These are phyloP conservation scores for Blastosporella zonata DNA, from an alignment of 1,284 basidiomycete species.

Conservation along the genomic window DNA sequence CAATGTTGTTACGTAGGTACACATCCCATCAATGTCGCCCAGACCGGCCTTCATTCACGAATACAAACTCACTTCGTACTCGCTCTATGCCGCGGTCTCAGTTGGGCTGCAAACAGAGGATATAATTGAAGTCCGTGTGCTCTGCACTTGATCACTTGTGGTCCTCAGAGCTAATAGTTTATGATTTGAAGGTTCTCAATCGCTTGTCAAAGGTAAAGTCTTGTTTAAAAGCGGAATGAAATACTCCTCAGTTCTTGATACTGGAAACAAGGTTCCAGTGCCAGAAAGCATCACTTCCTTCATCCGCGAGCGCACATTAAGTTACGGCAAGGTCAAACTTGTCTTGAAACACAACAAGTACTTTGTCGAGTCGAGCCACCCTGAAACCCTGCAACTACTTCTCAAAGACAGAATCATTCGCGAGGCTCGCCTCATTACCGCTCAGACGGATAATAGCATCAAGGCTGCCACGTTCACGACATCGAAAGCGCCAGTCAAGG, in stretches of 20 bases:
- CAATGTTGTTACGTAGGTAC: slow-evolving; percentile 18
- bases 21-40: slow-evolving; percentile 24
- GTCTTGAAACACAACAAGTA: slow-evolving; percentile 97
- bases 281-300: slow-evolving; percentile 80
- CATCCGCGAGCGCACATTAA: slow-evolving; percentile 88
- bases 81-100: slow-evolving; percentile 97
- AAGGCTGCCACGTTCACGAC: slow-evolving; percentile 81
- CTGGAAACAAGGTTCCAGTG: slow-evolving; percentile 70
- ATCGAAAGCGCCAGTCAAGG: slow-evolving; percentile 77
- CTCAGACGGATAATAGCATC: slow-evolving; percentile 64
- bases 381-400: slow-evolving; percentile 84
- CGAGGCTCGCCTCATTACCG: slow-evolving; percentile 71
- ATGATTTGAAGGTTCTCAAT: slow-evolving; percentile 64
- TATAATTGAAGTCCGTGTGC: slow-evolving; percentile 87
- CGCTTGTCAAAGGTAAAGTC: slow-evolving; percentile 76
- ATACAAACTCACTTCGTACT: slow-evolving; percentile 98
- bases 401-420: slow-evolving; percentile 85
- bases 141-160: slow-evolving; percentile 21
- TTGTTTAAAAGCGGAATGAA: neutral
- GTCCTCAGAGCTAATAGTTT: slow-evolving; percentile 21
- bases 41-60: slow-evolving; percentile 98
- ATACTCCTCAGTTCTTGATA: slow-evolving; percentile 11
- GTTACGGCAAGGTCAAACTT: slow-evolving; percentile 96
- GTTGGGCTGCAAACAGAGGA: slow-evolving; percentile 98
- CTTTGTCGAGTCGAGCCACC: slow-evolving; percentile 90